Conservation (phyloP, 179 eudicot species). For the Carnegiea gigantea region DNA sequence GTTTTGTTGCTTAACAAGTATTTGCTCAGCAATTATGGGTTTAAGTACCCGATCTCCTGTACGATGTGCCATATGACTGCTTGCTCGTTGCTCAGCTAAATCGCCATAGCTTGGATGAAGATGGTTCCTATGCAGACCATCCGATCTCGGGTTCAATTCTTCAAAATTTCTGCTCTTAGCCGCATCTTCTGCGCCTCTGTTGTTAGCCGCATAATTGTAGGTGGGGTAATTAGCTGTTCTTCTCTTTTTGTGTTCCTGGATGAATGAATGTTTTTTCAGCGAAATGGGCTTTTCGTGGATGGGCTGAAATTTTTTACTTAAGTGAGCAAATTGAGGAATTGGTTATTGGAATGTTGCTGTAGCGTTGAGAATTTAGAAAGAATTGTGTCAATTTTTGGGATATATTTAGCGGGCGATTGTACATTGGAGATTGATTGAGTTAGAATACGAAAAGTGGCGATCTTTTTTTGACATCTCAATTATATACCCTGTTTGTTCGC, state of each 20-base stretch:
- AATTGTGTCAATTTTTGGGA: background rate
- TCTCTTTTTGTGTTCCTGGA: background rate
- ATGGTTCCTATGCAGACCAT: constrained; percentile 73
- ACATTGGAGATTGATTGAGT: background rate
- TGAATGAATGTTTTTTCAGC: background rate
- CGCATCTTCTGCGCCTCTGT: constrained; percentile 73
- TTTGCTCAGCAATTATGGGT: constrained; percentile 65
- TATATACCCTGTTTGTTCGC: constrained; percentile 84
- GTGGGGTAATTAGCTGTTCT: constrained; percentile 56
- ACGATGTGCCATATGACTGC: constrained; percentile 90
- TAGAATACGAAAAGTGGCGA: background rate
- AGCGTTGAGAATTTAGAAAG: background rate
- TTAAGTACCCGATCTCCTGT: constrained; percentile 75
- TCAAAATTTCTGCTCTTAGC: constrained; percentile 66
- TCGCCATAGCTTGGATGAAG: constrained; percentile 72
- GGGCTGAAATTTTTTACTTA: background rate
- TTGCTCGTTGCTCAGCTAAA: constrained; percentile 71
- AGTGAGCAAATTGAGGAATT: background rate
- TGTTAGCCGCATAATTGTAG: constrained; percentile 78
- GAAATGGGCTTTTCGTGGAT: background rate
- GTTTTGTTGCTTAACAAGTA: too few relatives aligned
- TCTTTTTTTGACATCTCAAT: constrained; percentile 23
- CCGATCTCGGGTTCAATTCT: constrained; percentile 63
- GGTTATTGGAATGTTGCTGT: background rate
- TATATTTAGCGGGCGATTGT: background rate